Evolutionary conservation across 768 basidiomycete species (phyloP), one percentile per base, ranked within the genome.

Genomic region (Agaricus bisporus): DNA sequence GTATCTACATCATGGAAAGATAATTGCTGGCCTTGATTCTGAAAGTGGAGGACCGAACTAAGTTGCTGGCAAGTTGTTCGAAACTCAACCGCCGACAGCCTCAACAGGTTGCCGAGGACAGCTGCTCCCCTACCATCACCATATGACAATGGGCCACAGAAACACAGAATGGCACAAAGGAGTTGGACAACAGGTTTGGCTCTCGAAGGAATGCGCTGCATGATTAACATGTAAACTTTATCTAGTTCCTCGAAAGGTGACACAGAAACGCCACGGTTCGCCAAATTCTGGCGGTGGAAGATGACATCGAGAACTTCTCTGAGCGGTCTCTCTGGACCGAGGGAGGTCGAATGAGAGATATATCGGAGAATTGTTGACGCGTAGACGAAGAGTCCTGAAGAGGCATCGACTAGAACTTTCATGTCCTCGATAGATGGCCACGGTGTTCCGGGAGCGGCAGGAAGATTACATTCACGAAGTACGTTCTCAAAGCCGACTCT

Each of bases 301-400:
- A 28, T 45, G 20, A 15, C 42, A 3, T 28, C 42, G 35, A 52
- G 42, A 17, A 52, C 36, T 12, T 10, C 35, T 9, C 36, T 22
- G 15, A 52, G 35, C 3, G 43, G 35, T n/a, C 38, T 25, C 14
- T 52, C 35, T 14, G 46, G 26, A 4, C 37, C 42, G 12, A 58
- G 48, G 10, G 58, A 57, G 25, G 58, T 59, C 22, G 22, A 22
- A 22, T 22, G 22, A 4, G 22, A 22, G 10, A 67, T 58, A 43
- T 64, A 65, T 41, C 63, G 61, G 41, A 64, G 48, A 7, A 64
- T 60, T 0, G 66, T 66, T 14, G 63, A 26, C 1, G 63, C 61
- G 46, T 64, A 67, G 11, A 68, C 62, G 41, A 68, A 68, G 10
- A 64, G 55, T 1, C 66, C 60, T 0, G 54, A 54, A 0, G 67